phyloP scores from a whole-genome alignment of 257 asterid species.

The Plectranthus barbatus region DNA sequence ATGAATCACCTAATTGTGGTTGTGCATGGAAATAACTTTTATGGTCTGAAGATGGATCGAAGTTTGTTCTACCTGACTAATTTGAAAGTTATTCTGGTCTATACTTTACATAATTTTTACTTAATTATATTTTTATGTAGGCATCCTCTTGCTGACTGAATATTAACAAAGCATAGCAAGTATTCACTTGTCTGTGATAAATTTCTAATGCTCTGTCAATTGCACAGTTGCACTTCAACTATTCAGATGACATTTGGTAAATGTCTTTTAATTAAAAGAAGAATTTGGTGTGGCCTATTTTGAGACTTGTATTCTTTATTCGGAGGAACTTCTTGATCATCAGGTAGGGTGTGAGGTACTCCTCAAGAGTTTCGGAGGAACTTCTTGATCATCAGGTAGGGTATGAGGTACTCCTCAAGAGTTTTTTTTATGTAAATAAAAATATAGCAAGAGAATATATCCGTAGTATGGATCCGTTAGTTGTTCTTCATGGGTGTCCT shows the following conservation, averaged over 20 bases:
- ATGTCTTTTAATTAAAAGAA: background rate
- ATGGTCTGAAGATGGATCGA: too few relatives aligned
- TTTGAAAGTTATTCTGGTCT: background rate
- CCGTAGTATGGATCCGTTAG: too few relatives aligned
- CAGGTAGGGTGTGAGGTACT: too few relatives aligned
- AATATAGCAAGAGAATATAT: too few relatives aligned
- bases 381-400: too few relatives aligned
- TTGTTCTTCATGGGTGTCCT: too few relatives aligned
- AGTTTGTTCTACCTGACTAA: too few relatives aligned
- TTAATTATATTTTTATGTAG: background rate
- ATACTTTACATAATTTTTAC: background rate
- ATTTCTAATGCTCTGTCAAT: background rate
- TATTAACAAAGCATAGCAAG: background rate
- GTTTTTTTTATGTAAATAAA: too few relatives aligned
- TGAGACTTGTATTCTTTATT: background rate
- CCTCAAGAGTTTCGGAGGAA: too few relatives aligned
- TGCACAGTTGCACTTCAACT: background rate
- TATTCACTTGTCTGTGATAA: background rate
- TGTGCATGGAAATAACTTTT: too few relatives aligned
- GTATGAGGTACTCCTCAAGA: too few relatives aligned
- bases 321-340: background rate
- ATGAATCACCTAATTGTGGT: too few relatives aligned
- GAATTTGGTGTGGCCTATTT: background rate
- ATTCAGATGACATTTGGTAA: background rate
- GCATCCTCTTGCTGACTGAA: background rate